Base-by-base conservation (phyloP, 805 yeast genomes). In the Brettanomyces bruxellensis region DNA sequence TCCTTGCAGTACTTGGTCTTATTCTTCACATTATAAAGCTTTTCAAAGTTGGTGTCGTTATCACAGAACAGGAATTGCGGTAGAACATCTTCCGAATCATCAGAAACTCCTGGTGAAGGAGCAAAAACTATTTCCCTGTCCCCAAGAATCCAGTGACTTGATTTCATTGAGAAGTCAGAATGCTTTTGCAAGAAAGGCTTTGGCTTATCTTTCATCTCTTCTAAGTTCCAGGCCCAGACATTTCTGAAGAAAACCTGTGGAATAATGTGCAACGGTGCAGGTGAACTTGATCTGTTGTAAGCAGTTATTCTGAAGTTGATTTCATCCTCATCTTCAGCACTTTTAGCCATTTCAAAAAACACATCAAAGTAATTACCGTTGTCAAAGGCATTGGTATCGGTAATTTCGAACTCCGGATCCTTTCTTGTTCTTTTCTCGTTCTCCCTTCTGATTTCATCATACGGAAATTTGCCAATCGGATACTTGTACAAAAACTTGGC, bases 401-500 rank as follows among this genome's bases (percentile, higher is more conserved):
- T 71, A 48, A 89, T 68, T 65, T 89, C 96, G 62, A 69, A 89
- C 67, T 89, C 97, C 34, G 71, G 69, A 52, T 88, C 95, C 28
- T 65, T 55, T 49, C 89, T 79, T 25, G 80, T 67, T 49, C 95
- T 71, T 54, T 76, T 71, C 11, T 75, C 79, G 56, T 84, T 86
- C 55, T 79, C 85, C 42, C 73, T 75, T 35, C 83, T 75, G 59
- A 89, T 69, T 56, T 87, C 72, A 58, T 85, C 72, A 65, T 89
- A 89, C 0, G 97, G 97, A 64, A 77, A 89, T 65, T 79, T 78
- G 36, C 71, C 69, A 53, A 87, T 95, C n/a, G 97, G 96, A 61
- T 89, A 89, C 70, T 90, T 90, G 75, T 89, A 89, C 48, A 87
- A 72, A 55, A 82, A 87, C 69, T 90, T 89, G 85, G 87, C 84